phyloP scores from a whole-genome alignment of 371 early-diverging fungal genomes.

The Mortierella sp. region DNA sequence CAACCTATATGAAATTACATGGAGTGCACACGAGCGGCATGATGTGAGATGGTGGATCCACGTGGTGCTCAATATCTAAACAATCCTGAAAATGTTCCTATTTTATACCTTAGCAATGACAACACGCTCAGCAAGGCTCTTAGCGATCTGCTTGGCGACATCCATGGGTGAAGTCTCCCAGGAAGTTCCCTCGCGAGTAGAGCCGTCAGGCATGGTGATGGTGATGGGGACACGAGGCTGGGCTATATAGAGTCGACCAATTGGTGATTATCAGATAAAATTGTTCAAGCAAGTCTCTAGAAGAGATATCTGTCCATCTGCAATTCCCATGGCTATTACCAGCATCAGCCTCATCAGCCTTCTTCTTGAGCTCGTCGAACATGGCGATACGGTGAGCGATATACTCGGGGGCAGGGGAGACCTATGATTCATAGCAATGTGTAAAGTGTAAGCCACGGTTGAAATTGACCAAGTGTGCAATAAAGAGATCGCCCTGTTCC shows the following conservation, averaged over 20 bases:
- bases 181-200: slow-evolving; percentile 85
- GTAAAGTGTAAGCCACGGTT: not conserved
- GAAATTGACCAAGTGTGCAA: not conserved
- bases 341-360: slow-evolving; percentile 83
- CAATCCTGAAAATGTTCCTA: not conserved
- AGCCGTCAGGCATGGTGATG: slow-evolving; percentile 93
- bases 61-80: not conserved
- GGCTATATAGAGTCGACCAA: slow-evolving; percentile 56
- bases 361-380: slow-evolving; percentile 89
- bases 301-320: too few species aligned
- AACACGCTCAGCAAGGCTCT: slow-evolving; percentile 91
- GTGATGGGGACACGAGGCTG: slow-evolving; percentile 89
- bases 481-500: not conserved
- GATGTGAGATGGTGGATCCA: not conserved
- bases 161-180: slow-evolving; percentile 98
- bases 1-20: slow-evolving; percentile 46
- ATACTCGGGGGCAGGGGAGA: slow-evolving; percentile 84
- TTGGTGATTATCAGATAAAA: not conserved
- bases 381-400: slow-evolving; percentile 90
- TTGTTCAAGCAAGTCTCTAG: not conserved
- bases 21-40: slow-evolving; percentile 27
- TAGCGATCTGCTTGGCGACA: slow-evolving; percentile 89
- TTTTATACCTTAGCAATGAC: slow-evolving; percentile 92
- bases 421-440: slow-evolving; percentile 45
- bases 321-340: slow-evolving; percentile 62